A percentile compares a stretch with the other conserved stretches of the same genome.
Evolutionary conservation across 768 basidiomycete species (phyloP).

Genomic region (Agaricus blazei): DNA sequence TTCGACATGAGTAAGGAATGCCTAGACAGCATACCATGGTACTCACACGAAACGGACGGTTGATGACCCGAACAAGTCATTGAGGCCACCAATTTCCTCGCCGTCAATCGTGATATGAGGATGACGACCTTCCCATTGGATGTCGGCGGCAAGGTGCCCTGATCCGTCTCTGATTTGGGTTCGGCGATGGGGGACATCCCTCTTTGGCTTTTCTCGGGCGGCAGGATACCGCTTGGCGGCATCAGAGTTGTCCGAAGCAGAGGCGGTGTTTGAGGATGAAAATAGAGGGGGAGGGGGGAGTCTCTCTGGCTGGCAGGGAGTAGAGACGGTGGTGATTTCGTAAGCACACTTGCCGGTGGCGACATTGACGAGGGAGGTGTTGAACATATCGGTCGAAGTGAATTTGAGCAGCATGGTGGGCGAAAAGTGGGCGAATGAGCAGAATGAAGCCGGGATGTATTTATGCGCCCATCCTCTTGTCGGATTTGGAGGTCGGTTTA

Average conservation of each 20-base stretch:
- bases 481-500: constrained; percentile 33
- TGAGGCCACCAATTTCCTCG: constrained; percentile 45
- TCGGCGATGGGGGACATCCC: constrained; percentile 23
- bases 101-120: constrained; percentile 48
- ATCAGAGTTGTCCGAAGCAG: constrained; percentile 7
- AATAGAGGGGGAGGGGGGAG: constrained; percentile 19
- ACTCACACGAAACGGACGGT: constrained; percentile 51
- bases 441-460: too few relatives aligned
- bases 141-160: constrained; percentile 38
- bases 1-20: constrained; percentile 4
- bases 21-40: background rate
- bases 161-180: constrained; percentile 40
- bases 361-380: constrained; percentile 48
- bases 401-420: constrained; percentile 53
- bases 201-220: constrained; percentile 13
- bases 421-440: background rate
- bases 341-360: constrained; percentile 45
- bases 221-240: constrained; percentile 14
- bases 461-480: constrained; percentile 13
- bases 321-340: constrained; percentile 41
- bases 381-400: constrained; percentile 52
- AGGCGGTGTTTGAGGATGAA: constrained; percentile 9
- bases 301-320: constrained; percentile 22
- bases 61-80: constrained; percentile 53
- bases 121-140: constrained; percentile 48